A percentile compares a stretch with the other conserved stretches of the same genome.
phyloP scores from a whole-genome alignment of 2,329 filamentous ascomycete genomes.

The Cladosporium velox region DNA sequence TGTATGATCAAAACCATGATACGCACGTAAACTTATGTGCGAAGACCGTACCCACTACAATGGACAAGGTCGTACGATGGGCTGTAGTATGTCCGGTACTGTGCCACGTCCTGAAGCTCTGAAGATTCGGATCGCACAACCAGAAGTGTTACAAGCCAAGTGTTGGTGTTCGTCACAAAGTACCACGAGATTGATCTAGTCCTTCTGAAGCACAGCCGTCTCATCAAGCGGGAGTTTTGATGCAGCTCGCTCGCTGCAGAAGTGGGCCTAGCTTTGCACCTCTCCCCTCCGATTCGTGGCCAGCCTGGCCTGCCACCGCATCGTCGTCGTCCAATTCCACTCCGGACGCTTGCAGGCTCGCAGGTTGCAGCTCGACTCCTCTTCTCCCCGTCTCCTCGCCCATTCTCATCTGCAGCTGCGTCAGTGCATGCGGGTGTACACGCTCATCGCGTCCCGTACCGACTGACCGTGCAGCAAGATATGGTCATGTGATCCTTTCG shows the following conservation, averaged over 20 bases:
- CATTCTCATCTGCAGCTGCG: neutral
- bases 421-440: neutral
- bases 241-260: conserved; percentile 8
- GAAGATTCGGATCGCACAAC: neutral
- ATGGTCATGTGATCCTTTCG: conserved; percentile 13
- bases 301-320: conserved; percentile 11
- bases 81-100: neutral
- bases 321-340: conserved; percentile 9
- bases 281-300: conserved; percentile 8
- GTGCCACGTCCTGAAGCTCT: neutral
- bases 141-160: neutral
- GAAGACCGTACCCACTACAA: neutral
- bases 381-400: neutral
- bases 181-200: neutral
- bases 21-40: neutral
- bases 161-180: neutral
- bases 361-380: conserved; percentile 6
- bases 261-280: conserved; percentile 10
- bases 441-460: conserved; percentile 17
- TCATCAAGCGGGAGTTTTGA: neutral
- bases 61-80: neutral
- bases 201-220: neutral
- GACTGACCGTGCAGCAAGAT: conserved; percentile 17
- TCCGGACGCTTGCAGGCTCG: conserved; percentile 9
- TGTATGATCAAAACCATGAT: neutral